Evolutionary conservation across 2,329 filamentous ascomycete genomes (phyloP), one percentile per base, ranked within the genome.

Genomic region (Xylariaceae sp.): DNA sequence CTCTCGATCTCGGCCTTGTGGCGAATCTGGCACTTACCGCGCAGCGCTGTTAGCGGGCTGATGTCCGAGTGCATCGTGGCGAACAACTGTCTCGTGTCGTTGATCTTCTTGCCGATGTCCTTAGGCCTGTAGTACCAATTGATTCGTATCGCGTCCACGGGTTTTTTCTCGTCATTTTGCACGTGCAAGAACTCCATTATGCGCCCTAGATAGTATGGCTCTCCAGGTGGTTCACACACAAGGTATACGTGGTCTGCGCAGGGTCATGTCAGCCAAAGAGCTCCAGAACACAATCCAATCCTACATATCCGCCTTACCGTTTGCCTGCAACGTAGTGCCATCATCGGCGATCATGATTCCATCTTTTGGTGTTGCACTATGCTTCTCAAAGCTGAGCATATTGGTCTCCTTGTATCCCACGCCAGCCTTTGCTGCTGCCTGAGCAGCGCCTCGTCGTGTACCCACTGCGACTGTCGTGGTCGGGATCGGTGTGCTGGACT

Each of bases 61-160:
- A 91, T 88, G 75, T 99, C 94, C 22, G 94, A 97, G 72, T 99
- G 94, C 94, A 99, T 99, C 31, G 94, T 96, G 57, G 91, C 93
- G 73, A 93, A 97, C 47, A 99, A 84, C 64, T 93, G 79, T 56
- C 94, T 88, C 54, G 89, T 93, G 76, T 99, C 94, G 69, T 89
- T 87, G 62, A 89, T 87, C 74, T 92, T 94, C 62, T 92, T 89
- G 61, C 90, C 89, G 66, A 97, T 96, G 73, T 99, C 94, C 71
- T 94, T 91, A 51, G 94, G 93, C 39, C 94, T 86, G 71, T 97
- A 97, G 73, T 93, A 97, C 94, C 94, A 99, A 74, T 99, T 99
- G 66, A 97, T 89, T 61, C 92, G 87, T 64, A 99, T 73, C 40
- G 90, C 85, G 67, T 97, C 93, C 58, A 99, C 85, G 1, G 88